Conservation (phyloP, 768 basidiomycete genomes). For the Tulasnella sp. region DNA sequence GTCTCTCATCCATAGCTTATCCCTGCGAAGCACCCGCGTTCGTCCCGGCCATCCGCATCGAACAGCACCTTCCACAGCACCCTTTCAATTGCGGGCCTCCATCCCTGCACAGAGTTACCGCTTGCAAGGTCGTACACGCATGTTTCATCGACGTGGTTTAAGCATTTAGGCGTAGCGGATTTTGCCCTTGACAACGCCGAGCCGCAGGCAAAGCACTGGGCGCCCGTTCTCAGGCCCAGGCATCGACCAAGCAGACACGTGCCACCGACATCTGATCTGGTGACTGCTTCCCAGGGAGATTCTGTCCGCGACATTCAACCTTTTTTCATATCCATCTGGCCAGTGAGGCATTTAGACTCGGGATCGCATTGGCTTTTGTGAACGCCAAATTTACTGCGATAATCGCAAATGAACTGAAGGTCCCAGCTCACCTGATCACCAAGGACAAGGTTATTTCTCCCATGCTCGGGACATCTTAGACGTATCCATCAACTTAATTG, state of each 20-base stretch:
- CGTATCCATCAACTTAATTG: background rate
- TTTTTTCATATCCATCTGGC: too few species aligned
- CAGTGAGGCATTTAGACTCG: too few species aligned
- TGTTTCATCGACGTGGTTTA: background rate
- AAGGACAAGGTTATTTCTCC: slow-evolving; percentile 3
- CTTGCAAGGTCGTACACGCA: background rate
- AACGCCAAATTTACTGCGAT: too few species aligned
- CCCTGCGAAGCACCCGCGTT: background rate
- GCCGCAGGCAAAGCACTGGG: background rate
- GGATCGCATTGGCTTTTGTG: too few species aligned
- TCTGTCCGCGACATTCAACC: too few species aligned
- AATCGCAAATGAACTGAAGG: slow-evolving; percentile 1
- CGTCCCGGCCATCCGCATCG: background rate
- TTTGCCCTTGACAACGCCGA: slow-evolving; percentile 14
- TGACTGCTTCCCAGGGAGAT: too few species aligned
- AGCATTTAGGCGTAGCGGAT: slow-evolving; percentile 11
- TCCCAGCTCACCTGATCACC: background rate
- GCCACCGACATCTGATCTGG: too few species aligned
- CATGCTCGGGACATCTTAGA: slow-evolving; percentile 1
- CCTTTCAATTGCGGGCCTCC: background rate
- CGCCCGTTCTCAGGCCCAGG: too few species aligned
- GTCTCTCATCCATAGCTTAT: background rate
- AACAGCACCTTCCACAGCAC: background rate
- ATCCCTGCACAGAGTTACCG: background rate
- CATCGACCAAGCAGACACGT: too few species aligned